These are phyloP conservation scores for Elsinoe fawcettii DNA, from an alignment of 2,329 filamentous ascomycete genomes.

Conservation along the genomic window DNA sequence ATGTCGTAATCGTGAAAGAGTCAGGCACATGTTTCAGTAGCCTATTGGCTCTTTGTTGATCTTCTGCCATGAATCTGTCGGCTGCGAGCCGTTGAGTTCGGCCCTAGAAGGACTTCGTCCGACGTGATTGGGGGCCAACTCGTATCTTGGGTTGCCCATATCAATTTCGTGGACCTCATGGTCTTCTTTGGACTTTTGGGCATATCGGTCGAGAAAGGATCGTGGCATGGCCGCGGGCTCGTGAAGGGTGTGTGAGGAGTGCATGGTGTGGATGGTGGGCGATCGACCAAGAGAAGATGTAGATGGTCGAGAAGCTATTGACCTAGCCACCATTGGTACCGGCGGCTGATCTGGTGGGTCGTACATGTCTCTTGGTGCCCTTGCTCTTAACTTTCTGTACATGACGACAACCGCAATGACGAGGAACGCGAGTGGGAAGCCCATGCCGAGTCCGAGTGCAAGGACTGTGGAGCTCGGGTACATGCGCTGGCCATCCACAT, in stretches of 20 bases:
- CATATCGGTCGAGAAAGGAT: slow-evolving; percentile 21
- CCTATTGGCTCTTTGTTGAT: slow-evolving; percentile 6
- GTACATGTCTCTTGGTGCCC: slow-evolving; percentile 28
- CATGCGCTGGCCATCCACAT: slow-evolving; percentile 20
- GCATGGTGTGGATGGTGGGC: slow-evolving; percentile 16
- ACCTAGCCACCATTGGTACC: slow-evolving; percentile 2
- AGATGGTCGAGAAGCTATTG: slow-evolving; percentile 14
- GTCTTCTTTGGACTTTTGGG: slow-evolving; percentile 15
- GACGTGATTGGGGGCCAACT: slow-evolving; percentile 14
- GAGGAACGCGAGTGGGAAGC: slow-evolving; percentile 24
- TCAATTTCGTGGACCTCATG: slow-evolving; percentile 16
- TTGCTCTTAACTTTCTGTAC: slow-evolving; percentile 20
- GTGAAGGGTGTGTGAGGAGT: slow-evolving; percentile 13
- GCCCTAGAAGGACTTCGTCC: background rate
- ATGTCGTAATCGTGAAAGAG: slow-evolving; percentile 1
- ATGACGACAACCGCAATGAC: slow-evolving; percentile 22
- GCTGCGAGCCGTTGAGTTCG: slow-evolving; percentile 14
- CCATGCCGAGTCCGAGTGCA: slow-evolving; percentile 25
- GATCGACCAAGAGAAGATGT: slow-evolving; percentile 22
- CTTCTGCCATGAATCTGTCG: background rate
- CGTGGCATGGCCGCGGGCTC: slow-evolving; percentile 15
- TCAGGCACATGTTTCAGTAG: background rate
- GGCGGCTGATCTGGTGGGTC: slow-evolving; percentile 25
- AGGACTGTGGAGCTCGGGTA: slow-evolving; percentile 21
- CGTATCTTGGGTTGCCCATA: slow-evolving; percentile 16